Conservation (phyloP, 2,329 filamentous ascomycete species). For the Ophiobolus disseminans region DNA sequence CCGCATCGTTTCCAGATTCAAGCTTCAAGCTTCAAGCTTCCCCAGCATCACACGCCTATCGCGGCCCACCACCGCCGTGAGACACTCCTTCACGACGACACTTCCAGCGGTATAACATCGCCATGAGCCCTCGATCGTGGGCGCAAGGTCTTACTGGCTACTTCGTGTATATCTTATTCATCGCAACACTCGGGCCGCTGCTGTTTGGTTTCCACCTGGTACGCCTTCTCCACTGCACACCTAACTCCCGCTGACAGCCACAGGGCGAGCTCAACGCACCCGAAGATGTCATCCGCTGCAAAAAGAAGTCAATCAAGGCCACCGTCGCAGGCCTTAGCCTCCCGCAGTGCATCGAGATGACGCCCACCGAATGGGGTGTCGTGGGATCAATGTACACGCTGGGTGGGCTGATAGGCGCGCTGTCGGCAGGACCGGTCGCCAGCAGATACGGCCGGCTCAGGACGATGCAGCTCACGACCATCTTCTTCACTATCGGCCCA, state of each 20-base stretch:
- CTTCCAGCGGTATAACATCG: conserved; percentile 16
- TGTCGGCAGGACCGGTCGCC: conserved; percentile 79
- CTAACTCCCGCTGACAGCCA: conserved; percentile 22
- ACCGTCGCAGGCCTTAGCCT: conserved; percentile 52
- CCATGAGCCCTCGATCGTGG: conserved; percentile 50
- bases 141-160: conserved; percentile 70
- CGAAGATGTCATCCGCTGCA: conserved; percentile 90
- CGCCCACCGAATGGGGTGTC: conserved; percentile 77
- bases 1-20: not conserved
- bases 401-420: conserved; percentile 83
- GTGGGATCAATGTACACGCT: conserved; percentile 91
- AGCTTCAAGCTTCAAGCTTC: conserved; percentile 4
- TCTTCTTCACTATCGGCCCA: conserved; percentile 79
- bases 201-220: conserved; percentile 96
- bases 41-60: too few species aligned
- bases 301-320: conserved; percentile 62
- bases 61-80: too few species aligned
- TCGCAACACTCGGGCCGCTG: conserved; percentile 84
- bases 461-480: conserved; percentile 77
- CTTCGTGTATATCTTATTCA: conserved; percentile 75
- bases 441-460: conserved; percentile 76
- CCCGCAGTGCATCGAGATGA: conserved; percentile 89
- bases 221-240: conserved; percentile 30
- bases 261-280: conserved; percentile 95
- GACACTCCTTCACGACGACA: conserved; percentile 13